Base-by-base conservation (phyloP, 2,329 filamentous ascomycete species). In the Remersonia thermophila region DNA sequence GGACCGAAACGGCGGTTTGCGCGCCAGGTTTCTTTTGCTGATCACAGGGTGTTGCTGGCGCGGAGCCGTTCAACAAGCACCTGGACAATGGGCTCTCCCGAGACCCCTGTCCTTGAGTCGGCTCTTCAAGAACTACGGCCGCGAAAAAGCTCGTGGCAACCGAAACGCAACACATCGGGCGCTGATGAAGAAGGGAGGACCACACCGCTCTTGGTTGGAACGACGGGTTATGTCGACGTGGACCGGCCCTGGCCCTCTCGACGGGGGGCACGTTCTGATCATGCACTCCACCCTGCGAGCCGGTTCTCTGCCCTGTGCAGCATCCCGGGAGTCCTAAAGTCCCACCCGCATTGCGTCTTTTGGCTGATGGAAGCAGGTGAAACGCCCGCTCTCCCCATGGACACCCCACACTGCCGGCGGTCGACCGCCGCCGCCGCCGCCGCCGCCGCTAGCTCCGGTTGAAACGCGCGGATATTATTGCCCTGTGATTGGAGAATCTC, bases 11-110 rank as follows among this genome's bases (percentile, higher is more conserved):
- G 40, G 36, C 16, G 38, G 31, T 47, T 49, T 47, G 47, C 51
- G 53, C 53, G 50, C 53, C 54, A 56, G 52, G 55, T 55, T 53
- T 47, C 38, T 45, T 50, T 47, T 50, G 54, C 52, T 53, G 51
- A 55, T 58, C 54, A 45, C 40, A 48, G 43, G 37, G 39, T 34
- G 39, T 43, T 36, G 45, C 32, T 50, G 45, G 43, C 39, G 42
- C 46, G 40, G 41, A 40, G 31, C 29, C 27, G 16, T 40, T 36
- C 37, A 45, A 36, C 39, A 36, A 30, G 20, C 20, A 6, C 42
- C 35, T 40, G 39, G 39, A 36, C 36, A 35, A 43, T 36, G 39
- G 36, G 14, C 28, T 28, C 37, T 30, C 25, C 38, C 20, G 32
- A 30, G 15, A 42, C 41, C 47, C 45, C 39, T 48, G 46, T 35